phyloP scores from a whole-genome alignment of 495 filamentous ascomycete genomes.

The Parmelia sp. region DNA sequence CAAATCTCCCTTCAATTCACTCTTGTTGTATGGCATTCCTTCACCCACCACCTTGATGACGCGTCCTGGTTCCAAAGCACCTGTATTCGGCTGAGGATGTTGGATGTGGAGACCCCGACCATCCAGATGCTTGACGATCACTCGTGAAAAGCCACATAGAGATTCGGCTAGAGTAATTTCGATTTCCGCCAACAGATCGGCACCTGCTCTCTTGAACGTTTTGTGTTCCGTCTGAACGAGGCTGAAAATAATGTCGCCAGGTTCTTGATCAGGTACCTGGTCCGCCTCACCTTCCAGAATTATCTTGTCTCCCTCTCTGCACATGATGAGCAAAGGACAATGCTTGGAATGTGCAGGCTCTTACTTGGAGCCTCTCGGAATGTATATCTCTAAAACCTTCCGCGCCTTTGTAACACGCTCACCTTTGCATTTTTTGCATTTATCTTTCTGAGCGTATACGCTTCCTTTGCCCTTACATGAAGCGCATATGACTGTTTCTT shows the following conservation, averaged over 20 bases:
- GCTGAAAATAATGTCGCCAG: constrained; percentile 87
- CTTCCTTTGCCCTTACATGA: constrained; percentile 75
- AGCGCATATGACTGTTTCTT: constrained; percentile 64
- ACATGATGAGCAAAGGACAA: constrained; percentile 22
- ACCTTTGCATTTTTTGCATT: constrained; percentile 98
- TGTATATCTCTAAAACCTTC: constrained; percentile 94
- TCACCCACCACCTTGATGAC: constrained; percentile 78
- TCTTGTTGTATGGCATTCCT: constrained; percentile 88
- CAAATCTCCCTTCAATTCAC: constrained; percentile 76
- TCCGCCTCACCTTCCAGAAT: constrained; percentile 92
- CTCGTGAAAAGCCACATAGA: constrained; percentile 79
- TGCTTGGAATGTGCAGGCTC: constrained; percentile 12
- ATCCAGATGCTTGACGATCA: constrained; percentile 88
- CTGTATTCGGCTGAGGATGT: constrained; percentile 60
- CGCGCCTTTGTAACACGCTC: constrained; percentile 71
- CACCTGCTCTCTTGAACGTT: constrained; percentile 69
- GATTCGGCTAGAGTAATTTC: constrained; percentile 78
- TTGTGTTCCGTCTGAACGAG: constrained; percentile 76
- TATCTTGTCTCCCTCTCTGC: constrained; percentile 76
- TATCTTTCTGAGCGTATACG: constrained; percentile 87
- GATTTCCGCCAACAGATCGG: constrained; percentile 74
- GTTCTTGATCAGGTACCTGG: constrained; percentile 82
- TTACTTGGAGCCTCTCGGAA: constrained; percentile 74
- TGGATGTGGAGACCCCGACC: constrained; percentile 80
- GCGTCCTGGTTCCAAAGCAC: constrained; percentile 72